A percentile compares a stretch with the other conserved stretches of the same genome.
These are phyloP conservation scores for Rachicladosporium sp. DNA, from an alignment of 2,329 filamentous ascomycete species.

Conservation along the genomic window DNA sequence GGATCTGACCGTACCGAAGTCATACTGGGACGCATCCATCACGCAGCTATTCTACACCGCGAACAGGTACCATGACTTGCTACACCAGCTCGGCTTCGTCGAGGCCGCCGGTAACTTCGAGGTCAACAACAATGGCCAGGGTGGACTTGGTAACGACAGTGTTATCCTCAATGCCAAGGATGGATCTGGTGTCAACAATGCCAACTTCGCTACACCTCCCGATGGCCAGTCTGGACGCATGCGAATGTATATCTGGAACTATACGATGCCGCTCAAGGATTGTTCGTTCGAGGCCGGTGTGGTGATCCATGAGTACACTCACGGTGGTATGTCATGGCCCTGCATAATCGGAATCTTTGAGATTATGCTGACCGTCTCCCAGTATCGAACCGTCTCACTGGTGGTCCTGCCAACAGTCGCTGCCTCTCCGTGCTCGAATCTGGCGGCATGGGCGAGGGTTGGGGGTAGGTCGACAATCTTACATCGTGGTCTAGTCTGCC, in stretches of 20 bases:
- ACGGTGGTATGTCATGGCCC: too few relatives aligned
- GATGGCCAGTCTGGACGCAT: slow-evolving; percentile 43
- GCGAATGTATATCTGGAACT: slow-evolving; percentile 47
- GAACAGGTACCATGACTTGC: slow-evolving; percentile 48
- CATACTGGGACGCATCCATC: slow-evolving; percentile 43
- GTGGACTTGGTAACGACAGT: slow-evolving; percentile 39
- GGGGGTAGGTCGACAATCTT: slow-evolving; percentile 20
- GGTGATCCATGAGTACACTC: slow-evolving; percentile 48
- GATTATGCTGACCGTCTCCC: slow-evolving; percentile 26
- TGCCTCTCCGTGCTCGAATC: slow-evolving; percentile 39
- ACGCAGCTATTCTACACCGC: slow-evolving; percentile 50
- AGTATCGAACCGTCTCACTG: slow-evolving; percentile 46
- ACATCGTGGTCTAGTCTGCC: too few relatives aligned
- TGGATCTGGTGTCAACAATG: slow-evolving; percentile 43
- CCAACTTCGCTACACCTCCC: slow-evolving; percentile 43
- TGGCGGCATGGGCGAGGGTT: slow-evolving; percentile 48
- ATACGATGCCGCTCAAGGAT: slow-evolving; percentile 38
- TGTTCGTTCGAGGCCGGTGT: slow-evolving; percentile 48
- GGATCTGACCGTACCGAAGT: slow-evolving; percentile 1
- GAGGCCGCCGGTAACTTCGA: slow-evolving; percentile 50
- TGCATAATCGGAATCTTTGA: too few relatives aligned
- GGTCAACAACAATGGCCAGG: slow-evolving; percentile 42
- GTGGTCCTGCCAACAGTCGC: slow-evolving; percentile 41
- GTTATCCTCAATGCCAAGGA: slow-evolving; percentile 48
- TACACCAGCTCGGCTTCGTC: slow-evolving; percentile 46